These are phyloP conservation scores for Prinsepia uniflora DNA, from an alignment of 306 rosid genomes.

Conservation along the genomic window DNA sequence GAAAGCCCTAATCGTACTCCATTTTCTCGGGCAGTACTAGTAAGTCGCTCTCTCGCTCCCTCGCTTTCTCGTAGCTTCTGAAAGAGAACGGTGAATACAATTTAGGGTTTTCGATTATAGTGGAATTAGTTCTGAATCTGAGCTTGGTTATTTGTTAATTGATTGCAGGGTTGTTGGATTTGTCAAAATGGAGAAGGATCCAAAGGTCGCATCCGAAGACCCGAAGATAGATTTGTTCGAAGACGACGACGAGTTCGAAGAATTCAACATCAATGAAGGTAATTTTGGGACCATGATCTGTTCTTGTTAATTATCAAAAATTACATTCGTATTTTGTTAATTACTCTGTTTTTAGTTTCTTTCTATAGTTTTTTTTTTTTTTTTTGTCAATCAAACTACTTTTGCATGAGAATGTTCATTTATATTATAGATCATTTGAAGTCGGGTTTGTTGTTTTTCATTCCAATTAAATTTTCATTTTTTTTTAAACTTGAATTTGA, in stretches of 20 bases:
- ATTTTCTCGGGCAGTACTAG: too few species aligned
- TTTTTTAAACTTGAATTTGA: neutral
- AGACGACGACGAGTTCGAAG: conserved; percentile 44
- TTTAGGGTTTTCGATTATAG: neutral
- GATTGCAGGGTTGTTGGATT: neutral
- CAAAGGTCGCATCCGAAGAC: conserved; percentile 33
- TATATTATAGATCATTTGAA: neutral
- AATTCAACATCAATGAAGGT: conserved; percentile 38
- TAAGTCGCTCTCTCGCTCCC: too few species aligned
- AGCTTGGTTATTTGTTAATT: neutral
- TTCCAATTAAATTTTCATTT: neutral
- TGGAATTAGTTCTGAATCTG: neutral
- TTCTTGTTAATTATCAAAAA: neutral
- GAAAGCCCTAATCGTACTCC: too few species aligned
- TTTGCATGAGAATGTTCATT: neutral
- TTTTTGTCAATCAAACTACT: neutral
- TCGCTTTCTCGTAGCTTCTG: too few species aligned
- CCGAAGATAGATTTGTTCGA: conserved; percentile 40
- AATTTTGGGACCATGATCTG: neutral
- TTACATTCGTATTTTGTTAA: neutral
- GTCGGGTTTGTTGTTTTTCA: neutral
- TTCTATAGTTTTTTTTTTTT: neutral
- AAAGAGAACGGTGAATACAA: too few species aligned
- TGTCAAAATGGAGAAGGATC: conserved; percentile 33
- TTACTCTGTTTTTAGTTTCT: neutral